Evolutionary conservation across 768 basidiomycete genomes (phyloP), one percentile per base, ranked within the genome.

Genomic region (Termitomyces sp.): DNA sequence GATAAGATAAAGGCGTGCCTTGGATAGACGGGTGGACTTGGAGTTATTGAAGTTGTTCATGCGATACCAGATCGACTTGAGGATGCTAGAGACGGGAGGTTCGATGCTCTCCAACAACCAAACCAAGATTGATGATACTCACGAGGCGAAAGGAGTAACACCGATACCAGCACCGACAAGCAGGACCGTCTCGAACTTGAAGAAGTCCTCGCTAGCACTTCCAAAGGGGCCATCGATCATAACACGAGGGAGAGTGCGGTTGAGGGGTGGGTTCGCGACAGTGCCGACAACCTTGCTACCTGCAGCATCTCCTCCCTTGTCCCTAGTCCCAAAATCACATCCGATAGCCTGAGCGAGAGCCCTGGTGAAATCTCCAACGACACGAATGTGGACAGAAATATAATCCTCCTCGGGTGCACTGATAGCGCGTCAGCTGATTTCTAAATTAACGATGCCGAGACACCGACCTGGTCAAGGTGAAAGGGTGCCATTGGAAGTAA

Each of bases 171-270:
- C 94, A 65, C 94, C 95, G 51, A 96, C 92, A 42, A 97, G 85
- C 36, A 96, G 76, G 39, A 95, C 82, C 1, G 92, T 91, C 76
- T 97, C 94, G 66, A 86, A 95, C 58, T 93, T 94, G 71, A 92
- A 78, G 71, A 91, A 96, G 71, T 96, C 94, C 73, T 98, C 96
- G 45, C 87, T 89, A 9, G 96, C 94, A 63, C 86, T 89, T 15
- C 96, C 96, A 70, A 97, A 98, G 5, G 96, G 96, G 16, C 95
- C 96, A 68, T 98, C 96, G 54, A 98, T 85, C 95, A 97, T 97
- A 69, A 98, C 81, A 61, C 96, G 87, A 11, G 96, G 96, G 4
- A 98, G 82, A 7, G 88, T 79, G 40, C 87, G 81, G 71, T 88
- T 89, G 59, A 93, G 63, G 0, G 88, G 83, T 2, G 85, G 84